Base-by-base conservation (phyloP, 805 yeast genomes). In the Yamadazyma laniorum region DNA sequence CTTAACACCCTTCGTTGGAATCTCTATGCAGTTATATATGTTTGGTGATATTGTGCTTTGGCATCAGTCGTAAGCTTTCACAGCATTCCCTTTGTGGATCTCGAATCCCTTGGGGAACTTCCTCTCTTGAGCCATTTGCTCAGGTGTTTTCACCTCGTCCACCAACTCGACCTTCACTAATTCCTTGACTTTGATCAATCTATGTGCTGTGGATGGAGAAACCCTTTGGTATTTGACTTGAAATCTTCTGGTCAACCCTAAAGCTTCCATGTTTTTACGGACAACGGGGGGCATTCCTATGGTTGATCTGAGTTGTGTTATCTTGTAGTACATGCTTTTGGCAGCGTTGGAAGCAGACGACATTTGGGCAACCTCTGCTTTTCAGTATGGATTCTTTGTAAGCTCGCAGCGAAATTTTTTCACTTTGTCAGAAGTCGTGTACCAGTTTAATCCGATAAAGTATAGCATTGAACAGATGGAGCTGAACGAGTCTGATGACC, bases 121-220 rank as follows among this genome's bases (percentile, higher is more conserved):
- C 63, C 90, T 75, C 29, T 66, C 65, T 7, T 51, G 55, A 38
- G 81, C 69, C 58, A 80, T 68, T 53, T 85, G 73, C 13, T 62
- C 59, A 37, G 70, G 73, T 1, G 79, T 61, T 49, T 79, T 61
- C 14, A 65, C 65, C 19, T 68, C 63, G 30, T 79, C 81, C 8
- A 83, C 79, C 25, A 88, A 65, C 50, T 88, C 91, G 19, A 91
- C 93, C 33, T 76, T 77, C 6, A 91, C 90, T 40, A 91, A 69
- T 59, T 91, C 97, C 61, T 91, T 91, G 32, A 91, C 86, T 42
- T 74, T 70, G 22, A 87, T 78, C 40, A 91, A 73, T 69, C 82
- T 80, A 59, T 95, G 96, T 3, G 98, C 96, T 43, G 82, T 76
- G 23, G 82, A 77, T 12, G 95, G 89, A 9, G 83, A 72, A 3